Conservation (phyloP, 768 basidiomycete genomes). For the Lactifluus volemus region DNA sequence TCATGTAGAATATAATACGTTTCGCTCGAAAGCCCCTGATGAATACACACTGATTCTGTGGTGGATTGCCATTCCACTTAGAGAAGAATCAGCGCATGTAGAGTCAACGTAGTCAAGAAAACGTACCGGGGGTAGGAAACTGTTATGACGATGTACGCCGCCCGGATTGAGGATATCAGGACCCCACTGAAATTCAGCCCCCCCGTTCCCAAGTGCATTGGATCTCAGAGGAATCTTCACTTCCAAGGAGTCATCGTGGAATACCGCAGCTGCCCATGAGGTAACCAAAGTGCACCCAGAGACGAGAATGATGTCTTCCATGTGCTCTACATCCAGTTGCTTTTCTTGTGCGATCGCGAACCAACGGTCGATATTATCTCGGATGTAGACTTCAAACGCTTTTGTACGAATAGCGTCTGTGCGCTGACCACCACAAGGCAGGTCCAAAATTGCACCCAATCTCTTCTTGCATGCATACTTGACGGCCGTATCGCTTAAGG, state of each 20-base stretch:
- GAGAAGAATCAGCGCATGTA: not conserved
- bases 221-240: not conserved
- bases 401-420: no score
- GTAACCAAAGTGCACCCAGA: not conserved
- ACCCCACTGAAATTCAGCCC: not conserved
- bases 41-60: slow-evolving; percentile 7
- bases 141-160: not conserved
- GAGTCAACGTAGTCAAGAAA: not conserved
- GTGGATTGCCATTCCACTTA: no score
- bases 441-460: no score
- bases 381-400: no score
- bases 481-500: no score
- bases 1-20: not conserved
- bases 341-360: not conserved
- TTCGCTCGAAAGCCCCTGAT: slow-evolving; percentile 11
- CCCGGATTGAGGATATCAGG: not conserved
- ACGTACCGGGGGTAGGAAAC: not conserved
- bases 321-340: not conserved
- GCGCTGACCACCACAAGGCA: no score
- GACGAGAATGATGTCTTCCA: slow-evolving; percentile 1
- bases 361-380: not conserved
- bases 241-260: not conserved
- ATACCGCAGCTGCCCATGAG: not conserved
- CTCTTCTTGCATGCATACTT: no score
- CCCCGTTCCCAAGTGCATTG: not conserved